Evolutionary conservation across 495 filamentous ascomycete genomes (phyloP), one percentile per base, ranked within the genome.

Genomic region (Neurospora sp.): DNA sequence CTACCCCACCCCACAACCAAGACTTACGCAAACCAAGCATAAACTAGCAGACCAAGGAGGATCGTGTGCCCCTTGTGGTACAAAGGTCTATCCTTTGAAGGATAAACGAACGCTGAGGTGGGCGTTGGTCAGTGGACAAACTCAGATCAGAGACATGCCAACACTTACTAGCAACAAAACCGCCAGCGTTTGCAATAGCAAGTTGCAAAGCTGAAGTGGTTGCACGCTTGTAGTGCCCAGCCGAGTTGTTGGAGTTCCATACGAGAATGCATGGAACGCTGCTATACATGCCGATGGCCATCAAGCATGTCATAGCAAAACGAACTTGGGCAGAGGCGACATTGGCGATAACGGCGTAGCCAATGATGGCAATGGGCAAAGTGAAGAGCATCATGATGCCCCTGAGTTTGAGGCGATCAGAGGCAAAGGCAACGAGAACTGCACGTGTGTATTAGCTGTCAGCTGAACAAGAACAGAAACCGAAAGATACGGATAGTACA

Each of bases 271-370:
- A 89, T 1, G 92, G 92, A 12, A 92, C 89, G 46, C 88, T 88
- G 10, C 92, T 92, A 78, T 95, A 96, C 77, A 96, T 90, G 39
- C 93, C 93, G 14, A 81, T 83, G 35, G 85, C 83, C 76, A 90
- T 91, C 69, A 96, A 86, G 78, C 92, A 92, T 4, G 90, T 93
- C 76, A 93, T 92, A 37, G 89, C 82, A 77, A 93, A 96, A 71
- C 90, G 89, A 10, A 93, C 88, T 14, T 86, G 86, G 4, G 89
- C 84, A 12, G 86, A 85, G 10, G 83, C 46, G 70, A 78, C 76
- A 70, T 79, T 79, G 69, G 76, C 74, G 23, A 75, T 77, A 35
- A 71, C 72, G 4, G 72, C 69, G 31, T 93, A 93, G 4, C 92
- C 92, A 62, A 90, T 83, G 70, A 91, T 90, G 37, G 83, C 81